phyloP scores from a whole-genome alignment of 306 rosid species.

The Prosopis cineraria region DNA sequence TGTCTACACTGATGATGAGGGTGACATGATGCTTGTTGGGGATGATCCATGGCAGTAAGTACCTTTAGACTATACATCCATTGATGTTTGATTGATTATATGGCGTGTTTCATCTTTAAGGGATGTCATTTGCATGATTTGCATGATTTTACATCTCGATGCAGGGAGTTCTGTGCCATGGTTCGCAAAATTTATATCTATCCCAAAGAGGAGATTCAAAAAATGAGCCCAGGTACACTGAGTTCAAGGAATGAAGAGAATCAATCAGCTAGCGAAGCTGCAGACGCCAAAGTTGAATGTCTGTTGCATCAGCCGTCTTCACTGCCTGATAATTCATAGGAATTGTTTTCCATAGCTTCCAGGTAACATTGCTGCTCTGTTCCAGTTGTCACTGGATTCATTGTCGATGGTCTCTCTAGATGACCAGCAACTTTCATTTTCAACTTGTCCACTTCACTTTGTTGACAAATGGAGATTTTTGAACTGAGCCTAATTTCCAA shows the following conservation, averaged over 20 bases:
- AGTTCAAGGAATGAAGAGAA: conserved; percentile 57
- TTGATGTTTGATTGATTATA: neutral
- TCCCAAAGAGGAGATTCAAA: conserved; percentile 90
- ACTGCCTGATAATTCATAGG: conserved; percentile 40
- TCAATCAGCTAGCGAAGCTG: conserved; percentile 46
- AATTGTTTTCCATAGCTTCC: conserved; percentile 32
- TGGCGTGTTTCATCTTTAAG: neutral
- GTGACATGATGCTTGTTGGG: conserved; percentile 97
- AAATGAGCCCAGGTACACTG: conserved; percentile 76
- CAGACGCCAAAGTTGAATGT: conserved; percentile 49
- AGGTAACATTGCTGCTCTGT: conserved; percentile 36
- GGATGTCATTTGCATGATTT: neutral
- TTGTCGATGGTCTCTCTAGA: neutral
- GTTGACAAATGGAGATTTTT: neutral
- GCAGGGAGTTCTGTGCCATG: conserved; percentile 88
- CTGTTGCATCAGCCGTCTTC: conserved; percentile 37
- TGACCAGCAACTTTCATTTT: neutral
- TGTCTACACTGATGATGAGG: conserved; percentile 85
- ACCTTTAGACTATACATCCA: neutral
- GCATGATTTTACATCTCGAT: conserved; percentile 1
- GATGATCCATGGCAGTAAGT: conserved; percentile 98
- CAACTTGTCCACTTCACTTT: neutral
- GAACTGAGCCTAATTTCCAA: conserved; percentile 3
- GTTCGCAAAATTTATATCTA: conserved; percentile 87
- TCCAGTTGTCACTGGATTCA: neutral